phyloP scores from a whole-genome alignment of 2,329 filamentous ascomycete genomes.

The Westerdykella ornata region DNA sequence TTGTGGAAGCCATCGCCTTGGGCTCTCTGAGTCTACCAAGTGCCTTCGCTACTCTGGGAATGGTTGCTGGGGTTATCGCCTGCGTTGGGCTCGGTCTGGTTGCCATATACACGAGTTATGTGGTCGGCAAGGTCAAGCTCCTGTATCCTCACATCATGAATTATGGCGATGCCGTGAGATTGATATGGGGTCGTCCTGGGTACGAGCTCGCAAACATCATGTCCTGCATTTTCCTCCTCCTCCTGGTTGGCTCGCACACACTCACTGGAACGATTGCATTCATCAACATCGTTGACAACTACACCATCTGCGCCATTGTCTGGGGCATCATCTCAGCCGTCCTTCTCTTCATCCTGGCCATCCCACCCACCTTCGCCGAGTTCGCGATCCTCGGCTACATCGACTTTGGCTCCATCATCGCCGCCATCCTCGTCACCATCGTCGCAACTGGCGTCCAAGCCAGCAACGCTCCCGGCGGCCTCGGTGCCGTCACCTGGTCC shows the following conservation, averaged over 20 bases:
- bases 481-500: conserved; percentile 27
- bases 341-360: conserved; percentile 53
- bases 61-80: conserved; percentile 43
- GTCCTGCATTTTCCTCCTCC: conserved; percentile 37
- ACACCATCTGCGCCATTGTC: conserved; percentile 58
- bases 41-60: conserved; percentile 43
- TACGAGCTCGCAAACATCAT: conserved; percentile 54
- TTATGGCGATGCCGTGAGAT: conserved; percentile 62
- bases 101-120: conserved; percentile 56
- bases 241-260: conserved; percentile 65
- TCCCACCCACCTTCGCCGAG: conserved; percentile 58
- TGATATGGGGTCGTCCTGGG: conserved; percentile 52
- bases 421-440: conserved; percentile 63
- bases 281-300: conserved; percentile 57
- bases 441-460: conserved; percentile 52
- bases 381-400: conserved; percentile 51
- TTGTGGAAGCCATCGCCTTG: conserved; percentile 47
- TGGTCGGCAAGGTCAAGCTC: conserved; percentile 56
- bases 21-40: conserved; percentile 43
- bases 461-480: conserved; percentile 26
- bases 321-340: conserved; percentile 57
- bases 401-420: conserved; percentile 59
- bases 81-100: conserved; percentile 49
- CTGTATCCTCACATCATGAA: conserved; percentile 55
- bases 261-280: conserved; percentile 62